Conservation (phyloP, 2,329 filamentous ascomycete genomes). For the Penicillium sp. region DNA sequence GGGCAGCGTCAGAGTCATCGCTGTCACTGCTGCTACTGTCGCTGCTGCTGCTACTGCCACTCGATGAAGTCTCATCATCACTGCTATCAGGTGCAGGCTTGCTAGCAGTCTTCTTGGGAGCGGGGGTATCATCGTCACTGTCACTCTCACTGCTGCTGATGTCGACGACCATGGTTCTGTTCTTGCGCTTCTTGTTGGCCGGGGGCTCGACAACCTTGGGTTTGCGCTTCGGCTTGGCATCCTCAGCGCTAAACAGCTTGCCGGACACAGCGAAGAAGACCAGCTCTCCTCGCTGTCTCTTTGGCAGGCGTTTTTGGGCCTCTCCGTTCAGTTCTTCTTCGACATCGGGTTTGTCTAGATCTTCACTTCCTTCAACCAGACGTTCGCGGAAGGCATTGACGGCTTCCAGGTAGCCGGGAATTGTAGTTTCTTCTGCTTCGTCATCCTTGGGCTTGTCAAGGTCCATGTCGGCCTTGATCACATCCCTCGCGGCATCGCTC, state of each 20-base stretch:
- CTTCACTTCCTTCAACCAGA: constrained; percentile 28
- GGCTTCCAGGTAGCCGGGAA: constrained; percentile 49
- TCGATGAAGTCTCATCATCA: constrained; percentile 20
- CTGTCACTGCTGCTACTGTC: constrained; percentile 29
- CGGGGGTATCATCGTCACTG: constrained; percentile 19
- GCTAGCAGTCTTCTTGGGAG: constrained; percentile 19
- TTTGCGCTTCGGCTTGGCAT: constrained; percentile 27
- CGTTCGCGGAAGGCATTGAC: constrained; percentile 49
- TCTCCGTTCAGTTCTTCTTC: constrained; percentile 28
- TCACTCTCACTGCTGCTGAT: constrained; percentile 45
- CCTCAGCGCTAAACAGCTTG: constrained; percentile 29
- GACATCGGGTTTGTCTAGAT: constrained; percentile 23
- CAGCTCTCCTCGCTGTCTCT: constrained; percentile 41
- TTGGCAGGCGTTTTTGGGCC: constrained; percentile 31
- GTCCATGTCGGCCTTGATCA: constrained; percentile 50
- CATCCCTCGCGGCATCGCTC: constrained; percentile 63
- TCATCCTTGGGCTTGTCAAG: constrained; percentile 33
- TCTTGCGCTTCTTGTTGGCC: constrained; percentile 44
- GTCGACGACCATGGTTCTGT: constrained; percentile 44
- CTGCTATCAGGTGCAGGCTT: constrained; percentile 15
- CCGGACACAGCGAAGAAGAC: constrained; percentile 37
- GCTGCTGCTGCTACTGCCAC: constrained; percentile 23
- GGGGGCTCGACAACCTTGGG: constrained; percentile 18
- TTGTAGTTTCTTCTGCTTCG: constrained; percentile 13
- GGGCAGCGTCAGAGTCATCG: constrained; percentile 19